Base-by-base conservation (phyloP, 352 stramenopile species). In the Phytophthora foliorum region DNA sequence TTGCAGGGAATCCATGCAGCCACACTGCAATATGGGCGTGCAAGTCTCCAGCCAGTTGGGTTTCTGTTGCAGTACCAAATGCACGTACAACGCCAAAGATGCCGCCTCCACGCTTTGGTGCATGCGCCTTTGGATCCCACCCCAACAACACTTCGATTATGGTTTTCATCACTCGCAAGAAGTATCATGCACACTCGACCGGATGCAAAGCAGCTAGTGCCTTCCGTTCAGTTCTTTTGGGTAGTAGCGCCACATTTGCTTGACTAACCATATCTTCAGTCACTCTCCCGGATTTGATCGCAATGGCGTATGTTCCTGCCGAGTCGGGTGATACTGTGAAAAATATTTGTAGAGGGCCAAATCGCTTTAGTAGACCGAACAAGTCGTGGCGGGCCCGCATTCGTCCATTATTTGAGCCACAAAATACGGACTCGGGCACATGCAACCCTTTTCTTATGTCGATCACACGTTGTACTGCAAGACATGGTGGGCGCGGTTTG, bases 271-370 rank as follows among this genome's bases (percentile, higher is more conserved):
- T n/a, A n/a, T n/a, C n/a, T n/a, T n/a, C n/a, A n/a, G n/a, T n/a
- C n/a, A n/a, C n/a, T n/a, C n/a, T n/a, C n/a, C n/a, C n/a, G n/a
- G n/a, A n/a, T n/a, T n/a, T n/a, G n/a, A n/a, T n/a, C n/a, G n/a
- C n/a, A n/a, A n/a, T n/a, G n/a, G n/a, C n/a, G n/a, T n/a, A n/a
- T n/a, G n/a, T 63, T 2, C 66, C 71, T 0, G 57, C 48, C 0
- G 71, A 64, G 24, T 75, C 71, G 10, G 71, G 71, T 7, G 66
- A 78, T 16, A 75, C 46, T 4, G 62, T 75, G 16, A 79, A 70
- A 17, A 79, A 79, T 0, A 79, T 9, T 14, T 75, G 71, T 0
- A 73, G 16, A 5, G 57, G 36, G 0, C 66, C 71, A 52, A 75
- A 70, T 8, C 62, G 49, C 14, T 68, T 49, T 0, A 79, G 19